Base-by-base conservation (phyloP, 2,329 filamentous ascomycete species). In the Exophiala phaeomuriformis region DNA sequence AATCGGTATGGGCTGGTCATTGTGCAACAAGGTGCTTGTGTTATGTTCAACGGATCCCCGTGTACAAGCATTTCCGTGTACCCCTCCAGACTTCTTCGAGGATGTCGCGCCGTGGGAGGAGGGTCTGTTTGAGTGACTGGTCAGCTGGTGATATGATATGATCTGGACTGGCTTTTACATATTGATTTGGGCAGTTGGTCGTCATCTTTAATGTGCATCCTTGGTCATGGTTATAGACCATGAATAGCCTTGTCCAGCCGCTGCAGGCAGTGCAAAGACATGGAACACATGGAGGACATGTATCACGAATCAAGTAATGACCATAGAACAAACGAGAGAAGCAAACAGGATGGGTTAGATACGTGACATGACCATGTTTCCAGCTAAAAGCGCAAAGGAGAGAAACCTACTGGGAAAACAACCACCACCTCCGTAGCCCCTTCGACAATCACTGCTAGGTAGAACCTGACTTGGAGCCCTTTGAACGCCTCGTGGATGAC, bases 401-500 rank as follows among this genome's bases (percentile, higher is more conserved):
- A 19, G 19, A 19, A 28, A 71, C 76, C 63, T 67, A 82, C 79
- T 2, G 91, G 91, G 68, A 98, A 98, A 2, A 97, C 90, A n/a
- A 98, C 91, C 0, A 97, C 87, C 3, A 95, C 80, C 61, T 93
- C 85, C 50, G 85, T 80, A 71, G 97, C 91, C 1, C 84, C 90
- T 63, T 94, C 86, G 12, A 97, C 89, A 49, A 97, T 85, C 31
- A 97, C 87, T 3, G 88, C 82, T 5, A 98, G 74, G 66, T 95
- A 96, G 66, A 91, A 95, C 39, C 85, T 76, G 35, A 97, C 90
- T 71, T 90, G 88, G 65, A 96, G 95, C 0, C 90, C 90, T 53
- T 82, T 82, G 70, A 97, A 97, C 2, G 90, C 93, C 74, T 98
- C 93, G 68, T 96, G 90, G 47, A 98, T 87, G 50, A 96, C 82